Evolutionary conservation across 352 stramenopile species (phyloP).

Genomic region (Aphanomyces cochlioides): DNA sequence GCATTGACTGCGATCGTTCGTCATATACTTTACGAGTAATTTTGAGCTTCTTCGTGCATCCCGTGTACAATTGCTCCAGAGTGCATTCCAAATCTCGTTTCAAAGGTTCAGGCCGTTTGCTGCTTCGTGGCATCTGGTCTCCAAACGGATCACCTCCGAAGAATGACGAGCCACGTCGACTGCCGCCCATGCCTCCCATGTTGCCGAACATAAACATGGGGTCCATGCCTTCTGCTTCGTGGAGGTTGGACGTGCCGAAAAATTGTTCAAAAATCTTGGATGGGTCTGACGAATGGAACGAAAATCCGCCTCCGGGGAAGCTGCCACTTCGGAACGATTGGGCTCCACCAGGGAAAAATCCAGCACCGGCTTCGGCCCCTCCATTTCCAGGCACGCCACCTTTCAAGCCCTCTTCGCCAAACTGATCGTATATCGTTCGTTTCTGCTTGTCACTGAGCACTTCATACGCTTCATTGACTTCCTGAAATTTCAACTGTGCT

Average conservation of each 20-base stretch:
- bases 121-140: conserved; percentile 8
- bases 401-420: conserved; percentile 89
- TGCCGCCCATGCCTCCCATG: conserved; percentile 39
- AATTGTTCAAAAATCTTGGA: conserved; percentile 90
- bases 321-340: conserved; percentile 29
- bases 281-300: conserved; percentile 75
- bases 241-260: conserved; percentile 80
- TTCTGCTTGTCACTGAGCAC: conserved; percentile 92
- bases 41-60: conserved; percentile 90
- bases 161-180: conserved; percentile 32
- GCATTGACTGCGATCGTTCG: conserved; percentile 70
- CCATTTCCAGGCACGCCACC: conserved; percentile 38
- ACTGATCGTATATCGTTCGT: conserved; percentile 90
- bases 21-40: conserved; percentile 91
- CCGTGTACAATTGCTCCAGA: conserved; percentile 84
- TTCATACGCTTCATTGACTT: conserved; percentile 90
- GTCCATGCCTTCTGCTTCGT: conserved; percentile 65
- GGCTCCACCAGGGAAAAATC: conserved; percentile 31
- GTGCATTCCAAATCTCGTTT: conserved; percentile 89
- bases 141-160: conserved; percentile 39
- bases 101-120: conserved; percentile 48
- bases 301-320: conserved; percentile 41
- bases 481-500: conserved; percentile 90
- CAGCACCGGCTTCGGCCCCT: conserved; percentile 32
- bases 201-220: conserved; percentile 61